These are phyloP conservation scores for Excoecaria agallocha DNA, from an alignment of 345 rosid species.

Conservation along the genomic window DNA sequence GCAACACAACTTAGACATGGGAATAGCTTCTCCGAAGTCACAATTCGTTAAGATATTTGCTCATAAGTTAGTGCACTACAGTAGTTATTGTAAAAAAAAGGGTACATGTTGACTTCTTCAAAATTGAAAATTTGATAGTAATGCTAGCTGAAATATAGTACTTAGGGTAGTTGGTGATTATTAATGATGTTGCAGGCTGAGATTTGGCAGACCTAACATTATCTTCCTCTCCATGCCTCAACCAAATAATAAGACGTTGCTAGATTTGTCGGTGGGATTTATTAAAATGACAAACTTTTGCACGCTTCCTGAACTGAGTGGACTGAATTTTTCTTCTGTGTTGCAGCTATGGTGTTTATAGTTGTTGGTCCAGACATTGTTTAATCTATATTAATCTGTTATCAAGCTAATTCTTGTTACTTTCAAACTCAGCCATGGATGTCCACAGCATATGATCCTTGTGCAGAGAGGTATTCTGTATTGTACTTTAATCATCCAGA, in stretches of 20 bases:
- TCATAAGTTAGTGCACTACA: background rate
- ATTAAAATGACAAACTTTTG: conserved; percentile 8
- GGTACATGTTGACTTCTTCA: background rate
- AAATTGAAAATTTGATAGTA: background rate
- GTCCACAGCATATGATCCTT: conserved; percentile 96
- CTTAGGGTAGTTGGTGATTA: conserved; percentile 6
- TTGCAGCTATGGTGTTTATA: background rate
- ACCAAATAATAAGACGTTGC: background rate
- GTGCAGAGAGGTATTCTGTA: conserved; percentile 76
- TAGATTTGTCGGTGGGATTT: background rate
- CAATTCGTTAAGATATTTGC: conserved; percentile 6
- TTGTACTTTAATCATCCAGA: conserved; percentile 78
- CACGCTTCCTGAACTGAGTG: background rate
- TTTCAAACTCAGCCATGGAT: conserved; percentile 76
- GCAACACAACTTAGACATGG: background rate
- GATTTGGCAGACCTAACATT: background rate
- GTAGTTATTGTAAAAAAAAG: background rate
- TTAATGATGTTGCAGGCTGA: conserved; percentile 8
- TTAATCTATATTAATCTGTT: conserved; percentile 4
- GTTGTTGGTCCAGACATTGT: background rate
- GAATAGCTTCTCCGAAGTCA: background rate
- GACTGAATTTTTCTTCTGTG: background rate
- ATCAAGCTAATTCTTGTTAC: conserved; percentile 7
- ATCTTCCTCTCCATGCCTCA: conserved; percentile 5
- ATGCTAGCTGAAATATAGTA: background rate